Percentiles rank a stretch among this genome's conserved stretches.
phyloP scores from a whole-genome alignment of 139 green algal genomes.

The Dunaliella sp. region DNA sequence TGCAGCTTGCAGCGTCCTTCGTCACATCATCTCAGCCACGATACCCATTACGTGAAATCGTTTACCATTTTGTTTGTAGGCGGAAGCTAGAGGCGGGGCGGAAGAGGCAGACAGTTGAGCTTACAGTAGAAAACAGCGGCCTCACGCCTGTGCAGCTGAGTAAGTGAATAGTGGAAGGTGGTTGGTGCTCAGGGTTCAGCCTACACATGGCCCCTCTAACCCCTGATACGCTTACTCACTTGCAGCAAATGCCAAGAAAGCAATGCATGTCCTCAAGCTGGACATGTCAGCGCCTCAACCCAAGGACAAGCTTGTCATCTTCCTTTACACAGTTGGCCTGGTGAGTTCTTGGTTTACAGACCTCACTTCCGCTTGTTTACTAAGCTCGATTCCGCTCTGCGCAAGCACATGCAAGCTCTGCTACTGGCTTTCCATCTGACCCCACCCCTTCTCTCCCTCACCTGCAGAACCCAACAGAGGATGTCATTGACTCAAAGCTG shows the following conservation, averaged over 20 bases:
- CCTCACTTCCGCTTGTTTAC: no score
- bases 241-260: slow-evolving; percentile 39
- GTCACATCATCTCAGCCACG: no score
- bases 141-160: slow-evolving; percentile 24
- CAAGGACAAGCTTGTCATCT: slow-evolving; percentile 45
- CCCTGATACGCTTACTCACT: neutral
- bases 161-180: no score
- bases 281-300: slow-evolving; percentile 11
- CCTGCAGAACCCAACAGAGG: slow-evolving; percentile 31
- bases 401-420: neutral
- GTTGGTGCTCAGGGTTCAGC: no score
- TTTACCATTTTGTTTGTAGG: neutral
- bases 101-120: neutral
- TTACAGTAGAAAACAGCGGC: slow-evolving; percentile 28
- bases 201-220: no score
- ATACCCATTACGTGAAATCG: no score
- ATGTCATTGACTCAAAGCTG: slow-evolving; percentile 51
- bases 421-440: neutral
- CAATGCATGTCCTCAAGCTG: slow-evolving; percentile 37
- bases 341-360: slow-evolving; percentile 25
- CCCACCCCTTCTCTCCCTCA: neutral
- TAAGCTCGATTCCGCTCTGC: no score
- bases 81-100: neutral
- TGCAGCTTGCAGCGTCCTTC: no score
- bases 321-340: slow-evolving; percentile 49